Percentiles rank a stretch among this genome's conserved stretches.
Evolutionary conservation across 2,329 filamentous ascomycete species (phyloP).

Genomic region (Claviceps purpurea): DNA sequence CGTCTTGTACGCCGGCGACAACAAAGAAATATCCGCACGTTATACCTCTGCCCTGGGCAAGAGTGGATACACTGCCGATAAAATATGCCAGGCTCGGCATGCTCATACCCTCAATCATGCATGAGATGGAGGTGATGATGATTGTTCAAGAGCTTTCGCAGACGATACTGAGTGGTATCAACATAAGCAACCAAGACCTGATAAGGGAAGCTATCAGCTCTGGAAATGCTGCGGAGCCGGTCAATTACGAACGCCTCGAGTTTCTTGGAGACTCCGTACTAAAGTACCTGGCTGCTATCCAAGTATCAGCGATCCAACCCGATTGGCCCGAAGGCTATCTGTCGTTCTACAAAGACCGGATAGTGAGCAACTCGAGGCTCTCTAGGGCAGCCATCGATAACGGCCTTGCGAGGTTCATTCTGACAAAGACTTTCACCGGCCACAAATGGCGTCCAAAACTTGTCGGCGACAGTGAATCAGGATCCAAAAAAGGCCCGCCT

Average conservation of each 20-base stretch:
- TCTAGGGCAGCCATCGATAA: slow-evolving; percentile 46
- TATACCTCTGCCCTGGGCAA: slow-evolving; percentile 34
- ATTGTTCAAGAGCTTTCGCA: slow-evolving; percentile 44
- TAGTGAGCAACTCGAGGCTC: slow-evolving; percentile 66
- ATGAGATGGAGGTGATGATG: slow-evolving; percentile 52
- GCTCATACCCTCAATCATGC: slow-evolving; percentile 59
- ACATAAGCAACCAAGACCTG: slow-evolving; percentile 39
- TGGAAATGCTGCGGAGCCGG: slow-evolving; percentile 41
- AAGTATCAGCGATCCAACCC: slow-evolving; percentile 45
- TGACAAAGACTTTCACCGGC: slow-evolving; percentile 53
- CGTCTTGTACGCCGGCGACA: slow-evolving; percentile 11
- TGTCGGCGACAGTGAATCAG: slow-evolving; percentile 16
- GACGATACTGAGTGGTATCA: slow-evolving; percentile 24
- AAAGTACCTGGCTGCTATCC: slow-evolving; percentile 58
- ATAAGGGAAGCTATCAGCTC: slow-evolving; percentile 59
- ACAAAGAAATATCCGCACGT: slow-evolving; percentile 30
- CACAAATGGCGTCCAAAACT: slow-evolving; percentile 58
- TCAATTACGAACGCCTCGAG: slow-evolving; percentile 73
- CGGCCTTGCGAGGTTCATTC: slow-evolving; percentile 60
- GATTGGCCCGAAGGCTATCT: slow-evolving; percentile 68
- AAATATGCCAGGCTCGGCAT: slow-evolving; percentile 37
- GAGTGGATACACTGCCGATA: slow-evolving; percentile 32
- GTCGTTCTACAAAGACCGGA: slow-evolving; percentile 49
- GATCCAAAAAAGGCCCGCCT: slow-evolving; percentile 6
- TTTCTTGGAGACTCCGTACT: slow-evolving; percentile 77